Evolutionary conservation across 192 early-diverging fungal genomes (phyloP).

Genomic region (Funneliformis mosseae): DNA sequence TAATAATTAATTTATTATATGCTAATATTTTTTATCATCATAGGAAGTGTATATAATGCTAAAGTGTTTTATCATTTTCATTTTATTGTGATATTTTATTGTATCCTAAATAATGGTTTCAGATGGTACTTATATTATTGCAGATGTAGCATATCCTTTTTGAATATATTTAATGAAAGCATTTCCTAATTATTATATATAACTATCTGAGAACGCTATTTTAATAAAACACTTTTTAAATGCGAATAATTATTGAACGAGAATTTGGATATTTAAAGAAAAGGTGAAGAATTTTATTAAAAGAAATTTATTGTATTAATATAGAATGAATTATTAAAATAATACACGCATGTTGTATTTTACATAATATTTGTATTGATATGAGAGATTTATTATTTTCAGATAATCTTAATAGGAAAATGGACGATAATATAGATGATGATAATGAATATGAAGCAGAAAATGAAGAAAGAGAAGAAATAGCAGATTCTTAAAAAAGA

Average conservation of each 20-base stretch:
- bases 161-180: neutral
- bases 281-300: neutral
- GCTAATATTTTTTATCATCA: neutral
- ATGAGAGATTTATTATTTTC: neutral
- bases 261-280: neutral
- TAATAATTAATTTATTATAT: neutral
- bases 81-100: neutral
- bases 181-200: neutral
- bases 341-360: neutral
- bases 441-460: constrained; percentile 7
- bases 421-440: neutral
- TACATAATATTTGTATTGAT: constrained; percentile 7
- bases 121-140: neutral
- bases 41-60: neutral
- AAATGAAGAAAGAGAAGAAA: neutral
- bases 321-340: neutral
- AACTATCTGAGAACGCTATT: neutral
- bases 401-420: neutral
- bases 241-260: neutral
- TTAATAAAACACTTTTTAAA: neutral
- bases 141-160: neutral
- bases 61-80: neutral
- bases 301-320: neutral
- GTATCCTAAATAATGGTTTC: neutral
- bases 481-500: neutral